These are phyloP conservation scores for Chlamydomonas sphaeroides DNA, from an alignment of 139 green algal genomes.

Conservation along the genomic window DNA sequence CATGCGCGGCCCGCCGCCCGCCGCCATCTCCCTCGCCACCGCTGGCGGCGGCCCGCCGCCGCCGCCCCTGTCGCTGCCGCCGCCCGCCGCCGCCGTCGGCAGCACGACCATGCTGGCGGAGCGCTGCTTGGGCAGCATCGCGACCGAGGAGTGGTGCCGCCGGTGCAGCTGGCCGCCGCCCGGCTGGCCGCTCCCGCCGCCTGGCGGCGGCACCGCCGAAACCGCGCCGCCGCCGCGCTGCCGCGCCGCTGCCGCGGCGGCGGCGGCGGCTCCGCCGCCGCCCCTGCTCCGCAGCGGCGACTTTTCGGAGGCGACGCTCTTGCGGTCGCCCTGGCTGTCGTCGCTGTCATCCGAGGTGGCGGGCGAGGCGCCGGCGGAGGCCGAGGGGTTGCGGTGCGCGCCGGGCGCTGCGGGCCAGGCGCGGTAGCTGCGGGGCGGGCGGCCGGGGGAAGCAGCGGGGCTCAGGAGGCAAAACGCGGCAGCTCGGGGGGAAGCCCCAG, in stretches of 20 bases:
- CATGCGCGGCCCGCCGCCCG: background rate
- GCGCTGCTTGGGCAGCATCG: no score
- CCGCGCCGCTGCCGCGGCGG: no score
- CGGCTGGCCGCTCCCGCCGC: background rate
- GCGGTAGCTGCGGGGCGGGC: conserved; percentile 7
- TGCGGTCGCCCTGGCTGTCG: background rate
- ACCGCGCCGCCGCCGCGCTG: no score
- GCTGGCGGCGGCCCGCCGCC: background rate
- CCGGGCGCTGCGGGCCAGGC: conserved; percentile 9
- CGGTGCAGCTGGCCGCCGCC: background rate
- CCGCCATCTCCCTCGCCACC: background rate
- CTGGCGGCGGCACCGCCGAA: background rate
- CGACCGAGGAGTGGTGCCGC: no score
- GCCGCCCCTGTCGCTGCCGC: background rate
- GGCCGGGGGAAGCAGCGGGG: background rate
- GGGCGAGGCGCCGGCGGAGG: conserved; percentile 30
- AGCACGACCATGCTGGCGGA: no score
- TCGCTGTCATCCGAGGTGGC: background rate
- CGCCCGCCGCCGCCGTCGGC: background rate
- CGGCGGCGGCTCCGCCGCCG: background rate
- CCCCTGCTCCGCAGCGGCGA: conserved; percentile 2
- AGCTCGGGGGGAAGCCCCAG: no score
- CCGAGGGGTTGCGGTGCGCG: no score
- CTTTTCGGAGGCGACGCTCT: conserved; percentile 10
- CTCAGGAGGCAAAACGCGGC: background rate